Conservation (phyloP, 345 rosid species). For the Geranium brycei region DNA sequence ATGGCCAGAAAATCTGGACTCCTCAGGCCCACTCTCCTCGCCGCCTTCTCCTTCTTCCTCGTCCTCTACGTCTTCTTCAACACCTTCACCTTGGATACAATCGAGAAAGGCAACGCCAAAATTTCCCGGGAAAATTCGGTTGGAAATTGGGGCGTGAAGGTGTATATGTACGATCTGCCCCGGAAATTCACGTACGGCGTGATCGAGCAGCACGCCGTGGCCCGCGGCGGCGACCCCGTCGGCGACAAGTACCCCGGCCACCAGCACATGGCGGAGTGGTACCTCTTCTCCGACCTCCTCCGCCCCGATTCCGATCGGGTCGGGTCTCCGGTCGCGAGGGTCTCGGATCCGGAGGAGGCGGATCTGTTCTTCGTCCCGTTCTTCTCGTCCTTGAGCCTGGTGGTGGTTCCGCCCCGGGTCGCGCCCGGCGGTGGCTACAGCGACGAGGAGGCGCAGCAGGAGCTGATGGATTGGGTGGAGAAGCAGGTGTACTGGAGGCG, state of each 20-base stretch:
- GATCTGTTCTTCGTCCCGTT: constrained; percentile 80
- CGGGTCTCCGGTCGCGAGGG: constrained; percentile 49
- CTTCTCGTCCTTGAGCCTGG: constrained; percentile 72
- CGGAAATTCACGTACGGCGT: constrained; percentile 61
- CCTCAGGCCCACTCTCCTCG: constrained; percentile 40
- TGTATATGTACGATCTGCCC: constrained; percentile 85
- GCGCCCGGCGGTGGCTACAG: constrained; percentile 35
- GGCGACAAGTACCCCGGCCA: constrained; percentile 79
- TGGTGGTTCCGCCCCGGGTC: constrained; percentile 42
- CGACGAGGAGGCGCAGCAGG: constrained; percentile 77
- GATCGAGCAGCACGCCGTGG: constrained; percentile 61
- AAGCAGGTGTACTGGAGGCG: constrained; percentile 71
- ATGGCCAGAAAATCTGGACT: constrained; percentile 82
- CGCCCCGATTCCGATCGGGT: constrained; percentile 43
- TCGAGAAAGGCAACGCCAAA: not conserved
- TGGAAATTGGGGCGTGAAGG: constrained; percentile 12
- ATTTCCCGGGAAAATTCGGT: not conserved
- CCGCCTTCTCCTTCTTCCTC: constrained; percentile 37
- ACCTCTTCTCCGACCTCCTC: constrained; percentile 54
- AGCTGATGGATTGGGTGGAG: constrained; percentile 70
- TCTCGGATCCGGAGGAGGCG: constrained; percentile 68
- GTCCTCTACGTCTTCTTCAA: constrained; percentile 43
- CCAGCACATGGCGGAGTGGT: constrained; percentile 99
- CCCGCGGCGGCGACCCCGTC: constrained; percentile 46
- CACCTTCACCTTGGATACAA: constrained; percentile 36